A percentile compares a stretch with the other conserved stretches of the same genome.
These are phyloP conservation scores for Aspergillus viridinutans DNA, from an alignment of 2,329 filamentous ascomycete species.

Conservation along the genomic window DNA sequence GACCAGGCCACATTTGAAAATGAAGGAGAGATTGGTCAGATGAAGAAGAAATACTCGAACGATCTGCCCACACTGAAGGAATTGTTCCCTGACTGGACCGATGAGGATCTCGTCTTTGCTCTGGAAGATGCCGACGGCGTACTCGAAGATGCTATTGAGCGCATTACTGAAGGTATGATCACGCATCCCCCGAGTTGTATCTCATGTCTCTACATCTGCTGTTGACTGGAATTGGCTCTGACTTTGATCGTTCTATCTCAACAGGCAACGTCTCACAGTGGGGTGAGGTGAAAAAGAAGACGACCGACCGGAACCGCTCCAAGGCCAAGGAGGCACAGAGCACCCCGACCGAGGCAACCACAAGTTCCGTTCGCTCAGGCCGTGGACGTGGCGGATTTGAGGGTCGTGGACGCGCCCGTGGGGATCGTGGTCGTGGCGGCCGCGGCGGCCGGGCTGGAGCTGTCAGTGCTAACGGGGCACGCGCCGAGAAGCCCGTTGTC, in stretches of 20 bases:
- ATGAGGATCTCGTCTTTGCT: conserved; percentile 89
- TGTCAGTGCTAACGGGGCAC: conserved; percentile 41
- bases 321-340: conserved; percentile 44
- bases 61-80: conserved; percentile 82
- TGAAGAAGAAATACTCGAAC: conserved; percentile 82
- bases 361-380: conserved; percentile 34
- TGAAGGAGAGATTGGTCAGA: conserved; percentile 82
- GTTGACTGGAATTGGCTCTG: conserved; percentile 4
- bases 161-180: conserved; percentile 46
- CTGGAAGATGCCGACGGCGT: conserved; percentile 67
- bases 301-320: conserved; percentile 41
- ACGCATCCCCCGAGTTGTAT: not conserved
- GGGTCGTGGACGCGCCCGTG: conserved; percentile 43
- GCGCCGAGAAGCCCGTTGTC: conserved; percentile 29
- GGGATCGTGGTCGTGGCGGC: conserved; percentile 46
- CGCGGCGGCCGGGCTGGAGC: conserved; percentile 42
- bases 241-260: conserved; percentile 11
- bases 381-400: conserved; percentile 47
- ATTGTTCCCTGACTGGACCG: conserved; percentile 92
- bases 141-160: conserved; percentile 47
- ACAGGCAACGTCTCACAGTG: conserved; percentile 50
- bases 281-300: conserved; percentile 52
- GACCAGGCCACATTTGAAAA: conserved; percentile 67
- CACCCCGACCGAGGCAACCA: conserved; percentile 30
- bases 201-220: not conserved